Evolutionary conservation across 2,329 filamentous ascomycete species (phyloP).

Genomic region (Phyllosticta citriasiana): DNA sequence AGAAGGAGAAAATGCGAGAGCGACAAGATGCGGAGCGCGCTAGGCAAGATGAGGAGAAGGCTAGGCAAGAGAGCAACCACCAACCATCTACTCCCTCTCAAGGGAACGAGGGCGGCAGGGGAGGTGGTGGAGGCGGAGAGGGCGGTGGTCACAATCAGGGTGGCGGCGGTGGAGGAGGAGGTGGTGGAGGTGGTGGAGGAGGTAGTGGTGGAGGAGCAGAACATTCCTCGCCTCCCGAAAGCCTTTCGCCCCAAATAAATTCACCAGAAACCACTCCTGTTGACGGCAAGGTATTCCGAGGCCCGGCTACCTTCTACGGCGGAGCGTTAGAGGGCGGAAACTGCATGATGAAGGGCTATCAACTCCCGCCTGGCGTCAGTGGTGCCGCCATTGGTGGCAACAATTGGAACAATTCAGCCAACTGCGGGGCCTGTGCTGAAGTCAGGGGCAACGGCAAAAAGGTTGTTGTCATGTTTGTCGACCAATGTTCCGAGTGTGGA

Average conservation of each 20-base stretch:
- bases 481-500: background rate
- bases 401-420: background rate
- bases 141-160: background rate
- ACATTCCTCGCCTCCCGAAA: background rate
- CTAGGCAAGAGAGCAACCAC: background rate
- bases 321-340: background rate
- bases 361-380: background rate
- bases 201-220: background rate
- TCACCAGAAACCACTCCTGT: background rate
- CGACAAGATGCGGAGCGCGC: background rate
- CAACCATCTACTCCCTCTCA: background rate
- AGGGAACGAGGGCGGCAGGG: background rate
- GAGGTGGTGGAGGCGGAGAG: background rate
- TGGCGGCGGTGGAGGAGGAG: background rate
- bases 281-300: background rate
- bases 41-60: background rate
- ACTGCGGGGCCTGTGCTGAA: background rate
- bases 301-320: background rate
- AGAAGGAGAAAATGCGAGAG: background rate
- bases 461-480: background rate
- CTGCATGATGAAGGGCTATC: background rate
- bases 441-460: background rate
- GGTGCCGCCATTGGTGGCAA: background rate
- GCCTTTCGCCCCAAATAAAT: background rate
- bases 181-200: too few species aligned